Evolutionary conservation across 495 filamentous ascomycete species (phyloP), one percentile per base, ranked within the genome.

Genomic region (Hypomontagnella monticulosa): DNA sequence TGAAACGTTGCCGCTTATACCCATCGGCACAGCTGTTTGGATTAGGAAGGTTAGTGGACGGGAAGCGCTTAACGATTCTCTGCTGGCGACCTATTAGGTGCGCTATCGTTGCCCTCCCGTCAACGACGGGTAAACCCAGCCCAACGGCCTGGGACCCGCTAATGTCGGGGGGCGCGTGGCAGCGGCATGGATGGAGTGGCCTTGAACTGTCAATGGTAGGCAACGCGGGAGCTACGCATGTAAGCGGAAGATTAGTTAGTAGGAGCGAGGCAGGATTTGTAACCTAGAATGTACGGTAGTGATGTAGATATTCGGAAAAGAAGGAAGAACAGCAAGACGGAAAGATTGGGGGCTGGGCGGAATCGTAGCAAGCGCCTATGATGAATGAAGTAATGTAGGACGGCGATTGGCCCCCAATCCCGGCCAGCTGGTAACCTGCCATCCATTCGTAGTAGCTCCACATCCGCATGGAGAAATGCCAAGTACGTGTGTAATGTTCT

Each of bases 341-440:
- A 41, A 38, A 27, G 37, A 20, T 47, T 66, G 57, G 63, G 57
- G 63, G 63, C 40, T 23, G 6, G 34, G 18, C 41, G 44, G 30
- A 32, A 43, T 50, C 6, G 38, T 20, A 51, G 32, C 38, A 32
- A 38, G 51, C 57, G 43, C 63, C 20, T 55, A 46, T 19, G 44
- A 40, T 48, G 49, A 14, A 6, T 27, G 23, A 20, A 41, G 59
- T 47, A 47, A 57, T 57, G 10, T 41, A 38, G 32, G 36, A 27
- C 19, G 47, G 47, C 53, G 47, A 64, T 64, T 57, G 52, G 61
- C 47, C 53, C 50, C 61, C 53, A 58, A 58, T 64, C 36, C 52
- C 37, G 46, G 52, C 27, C 20, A 40, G 27, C 12, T n/a, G 52
- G 52, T 44, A 57, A 54, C 30, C 19, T 18, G 36, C 47, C 41